Percentiles rank a stretch among this genome's conserved stretches.
phyloP scores from a whole-genome alignment of 805 yeast species.

The Candida mattraensis region DNA sequence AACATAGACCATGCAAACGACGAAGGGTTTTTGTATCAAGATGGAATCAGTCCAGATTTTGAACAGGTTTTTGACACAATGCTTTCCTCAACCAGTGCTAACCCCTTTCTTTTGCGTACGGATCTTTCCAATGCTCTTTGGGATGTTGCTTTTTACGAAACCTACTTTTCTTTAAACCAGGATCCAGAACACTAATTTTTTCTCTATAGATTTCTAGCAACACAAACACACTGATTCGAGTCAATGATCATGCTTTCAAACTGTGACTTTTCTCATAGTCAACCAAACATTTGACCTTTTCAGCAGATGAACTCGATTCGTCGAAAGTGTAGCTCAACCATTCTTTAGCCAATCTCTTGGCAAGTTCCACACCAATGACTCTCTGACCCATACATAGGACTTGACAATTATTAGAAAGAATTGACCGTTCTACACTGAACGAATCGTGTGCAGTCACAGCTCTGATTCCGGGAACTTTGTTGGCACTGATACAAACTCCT shows the following conservation, averaged over 20 bases:
- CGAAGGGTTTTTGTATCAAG: background rate
- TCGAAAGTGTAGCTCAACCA: conserved; percentile 45
- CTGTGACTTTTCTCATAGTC: too few relatives aligned
- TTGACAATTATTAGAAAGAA: conserved; percentile 43
- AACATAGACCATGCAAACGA: background rate
- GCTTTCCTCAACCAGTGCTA: conserved; percentile 3
- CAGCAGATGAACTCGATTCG: conserved; percentile 38
- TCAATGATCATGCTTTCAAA: too few relatives aligned
- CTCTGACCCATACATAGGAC: conserved; percentile 48
- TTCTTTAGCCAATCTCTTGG: conserved; percentile 42
- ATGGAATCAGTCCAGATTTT: conserved; percentile 9
- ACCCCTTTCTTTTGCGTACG: conserved; percentile 9
- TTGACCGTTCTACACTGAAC: conserved; percentile 44
- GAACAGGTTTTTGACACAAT: conserved; percentile 12
- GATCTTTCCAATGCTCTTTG: conserved; percentile 15
- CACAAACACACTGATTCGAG: background rate
- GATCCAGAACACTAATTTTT: background rate
- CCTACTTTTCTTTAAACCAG: conserved; percentile 10
- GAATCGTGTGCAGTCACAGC: conserved; percentile 50
- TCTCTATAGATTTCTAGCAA: background rate
- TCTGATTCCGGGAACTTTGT: conserved; percentile 45
- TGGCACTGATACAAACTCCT: conserved; percentile 48
- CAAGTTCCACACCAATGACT: conserved; percentile 43
- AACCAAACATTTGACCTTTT: conserved; percentile 32
- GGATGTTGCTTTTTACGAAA: conserved; percentile 14